Conservation (phyloP, 176 grass and related monocot genomes). For the Hordeum vulgare region MorexV3_pseudomolecules_assembly NC_058521.1:9469436-9469935, state of each 20-base stretch:
- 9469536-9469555: neutral
- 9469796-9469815: conserved; percentile 16
- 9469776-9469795: neutral
- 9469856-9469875: conserved; percentile 98
- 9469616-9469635: neutral
- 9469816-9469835: conserved; percentile 91
- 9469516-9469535: neutral
- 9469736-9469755: conserved; percentile 51
- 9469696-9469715: conserved; percentile 99
- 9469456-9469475: neutral
- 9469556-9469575: neutral
- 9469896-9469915: conserved; percentile 63
- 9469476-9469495: neutral
- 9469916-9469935: neutral
- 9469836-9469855: conserved; percentile 98
- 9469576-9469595: neutral
- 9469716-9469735: conserved; percentile 97
- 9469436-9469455: neutral
- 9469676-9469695: conserved; percentile 47
- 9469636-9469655: neutral
- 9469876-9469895: conserved; percentile 98
- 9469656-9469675: conserved; percentile 22
- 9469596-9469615: neutral
- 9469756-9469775: conserved; percentile 16
- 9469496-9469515: neutral